Evolutionary conservation across 345 rosid species (phyloP), one percentile per base, ranked within the genome.

Genomic region (Punica granatum): DNA sequence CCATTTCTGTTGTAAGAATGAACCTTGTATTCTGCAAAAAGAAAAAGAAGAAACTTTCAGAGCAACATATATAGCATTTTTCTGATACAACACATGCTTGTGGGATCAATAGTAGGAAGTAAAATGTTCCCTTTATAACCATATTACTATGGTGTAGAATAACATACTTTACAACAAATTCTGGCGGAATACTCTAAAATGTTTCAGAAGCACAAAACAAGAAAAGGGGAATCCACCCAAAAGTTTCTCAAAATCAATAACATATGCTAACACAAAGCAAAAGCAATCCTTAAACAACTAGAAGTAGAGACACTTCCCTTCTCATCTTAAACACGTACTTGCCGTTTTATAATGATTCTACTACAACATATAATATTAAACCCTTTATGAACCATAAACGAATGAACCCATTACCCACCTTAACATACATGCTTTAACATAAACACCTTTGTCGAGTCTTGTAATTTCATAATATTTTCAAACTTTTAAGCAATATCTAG

Each of bases 1-100:
- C 99, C 99, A 79, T 91, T 88, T 54, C 88, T 74, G 75, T 88
- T 94, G 74, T 94, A 94, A 37, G 97, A 74, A 73, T 91, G 97
- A 69, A 94, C 97, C 86, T 81, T 91, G 80, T 94, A 91, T 85
- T 89, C 99, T 94, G 69, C 67, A 83, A 16, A 26, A 30, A 42
- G n/a, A 59, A 65, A 39, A 10, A 18, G 19, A 31, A 63, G 15
- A 0, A 39, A 0, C 28, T 13, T 48, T 23, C 31, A 56, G 34
- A 39, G 39, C 32, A 59, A 25, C 54, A 26, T 56, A 59, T 25
- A 41, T 1, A 34, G 32, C n/a, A 31, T 4, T 14, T 39, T n/a
- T 8, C 46, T 31, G 34, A 56, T 56, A 10, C 28, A 51, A 21
- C 58, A 12, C 23, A 51, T 49, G 25, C n/a, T n/a, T n/a, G 56